Evolutionary conservation across 2,329 filamentous ascomycete species (phyloP).

Genomic region (Colletotrichum horii): DNA sequence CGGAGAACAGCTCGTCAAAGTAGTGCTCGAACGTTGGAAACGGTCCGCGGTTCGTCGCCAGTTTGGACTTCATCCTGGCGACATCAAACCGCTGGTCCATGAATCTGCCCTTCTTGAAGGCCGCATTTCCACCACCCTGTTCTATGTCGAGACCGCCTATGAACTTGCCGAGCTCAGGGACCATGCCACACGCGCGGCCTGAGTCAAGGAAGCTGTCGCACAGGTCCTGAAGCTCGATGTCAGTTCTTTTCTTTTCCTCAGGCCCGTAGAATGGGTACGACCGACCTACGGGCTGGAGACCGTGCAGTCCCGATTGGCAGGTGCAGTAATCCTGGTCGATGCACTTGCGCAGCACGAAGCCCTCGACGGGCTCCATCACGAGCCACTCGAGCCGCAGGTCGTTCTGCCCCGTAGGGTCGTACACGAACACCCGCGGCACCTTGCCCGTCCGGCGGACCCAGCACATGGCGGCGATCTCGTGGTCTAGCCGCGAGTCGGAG

Average conservation of each 20-base stretch:
- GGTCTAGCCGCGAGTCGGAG: neutral
- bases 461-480: constrained; percentile 23
- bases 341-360: neutral
- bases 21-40: neutral
- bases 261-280: neutral
- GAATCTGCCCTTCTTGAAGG: neutral
- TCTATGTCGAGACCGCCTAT: neutral
- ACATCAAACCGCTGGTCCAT: neutral
- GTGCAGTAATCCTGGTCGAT: neutral
- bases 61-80: neutral
- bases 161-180: neutral
- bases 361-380: constrained; percentile 11
- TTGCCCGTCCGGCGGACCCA: neutral
- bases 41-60: neutral
- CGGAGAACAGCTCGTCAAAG: neutral
- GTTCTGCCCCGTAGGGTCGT: constrained; percentile 19
- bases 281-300: neutral
- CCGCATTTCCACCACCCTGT: neutral
- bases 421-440: constrained; percentile 3
- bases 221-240: neutral
- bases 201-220: neutral
- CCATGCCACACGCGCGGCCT: neutral
- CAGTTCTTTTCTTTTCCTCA: neutral
- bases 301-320: neutral
- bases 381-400: constrained; percentile 20